These are phyloP conservation scores for Dimargaris xerosporica DNA, from an alignment of 192 early-diverging fungal genomes.

Conservation along the genomic window DNA sequence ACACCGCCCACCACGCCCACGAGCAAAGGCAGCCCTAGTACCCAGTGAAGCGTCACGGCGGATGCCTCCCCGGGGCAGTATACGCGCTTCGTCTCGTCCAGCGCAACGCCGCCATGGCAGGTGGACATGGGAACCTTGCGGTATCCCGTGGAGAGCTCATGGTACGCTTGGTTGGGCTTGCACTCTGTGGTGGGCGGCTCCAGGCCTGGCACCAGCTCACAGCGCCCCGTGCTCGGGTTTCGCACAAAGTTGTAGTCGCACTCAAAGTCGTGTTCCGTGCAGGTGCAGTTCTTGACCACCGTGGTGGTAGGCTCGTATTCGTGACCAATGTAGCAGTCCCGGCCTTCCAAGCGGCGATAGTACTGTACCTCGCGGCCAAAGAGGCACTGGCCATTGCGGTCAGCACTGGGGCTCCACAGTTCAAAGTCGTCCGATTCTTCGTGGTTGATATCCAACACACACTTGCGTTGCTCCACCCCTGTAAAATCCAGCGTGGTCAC, in stretches of 20 bases:
- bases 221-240: conserved; percentile 33
- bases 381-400: conserved; percentile 37
- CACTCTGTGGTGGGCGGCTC: conserved; percentile 35
- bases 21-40: conserved; percentile 19
- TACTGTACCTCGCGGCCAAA: conserved; percentile 55
- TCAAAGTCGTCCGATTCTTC: conserved; percentile 47
- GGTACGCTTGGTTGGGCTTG: conserved; percentile 38
- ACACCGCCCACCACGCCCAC: conserved; percentile 10
- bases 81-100: conserved; percentile 34
- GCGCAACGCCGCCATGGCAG: conserved; percentile 57
- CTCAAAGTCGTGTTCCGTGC: conserved; percentile 69
- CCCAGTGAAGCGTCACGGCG: conserved; percentile 22
- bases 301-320: conserved; percentile 41
- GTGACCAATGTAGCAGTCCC: conserved; percentile 59
- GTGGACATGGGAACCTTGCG: conserved; percentile 74
- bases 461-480: conserved; percentile 25
- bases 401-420: conserved; percentile 35
- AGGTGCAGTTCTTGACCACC: conserved; percentile 48
- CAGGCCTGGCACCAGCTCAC: conserved; percentile 45
- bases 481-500: conserved; percentile 29
- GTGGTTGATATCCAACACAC: conserved; percentile 23
- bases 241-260: conserved; percentile 80
- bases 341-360: conserved; percentile 47
- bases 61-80: conserved; percentile 49
- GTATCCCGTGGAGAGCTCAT: conserved; percentile 67